These are phyloP conservation scores for Corchorus olitorius DNA, from an alignment of 345 rosid species.

Conservation along the genomic window DNA sequence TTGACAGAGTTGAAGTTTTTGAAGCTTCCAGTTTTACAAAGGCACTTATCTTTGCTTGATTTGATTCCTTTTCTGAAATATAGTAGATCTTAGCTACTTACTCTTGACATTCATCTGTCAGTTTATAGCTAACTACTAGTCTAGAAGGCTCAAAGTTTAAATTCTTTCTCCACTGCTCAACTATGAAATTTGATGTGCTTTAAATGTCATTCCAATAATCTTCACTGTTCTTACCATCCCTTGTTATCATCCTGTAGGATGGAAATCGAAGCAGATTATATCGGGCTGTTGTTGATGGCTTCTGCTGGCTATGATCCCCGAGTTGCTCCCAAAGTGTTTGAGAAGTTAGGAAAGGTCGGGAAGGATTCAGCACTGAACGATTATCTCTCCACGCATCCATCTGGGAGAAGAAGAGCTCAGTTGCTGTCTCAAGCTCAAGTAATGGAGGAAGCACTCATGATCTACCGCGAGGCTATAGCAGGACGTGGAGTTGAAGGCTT, in stretches of 20 bases:
- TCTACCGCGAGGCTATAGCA: constrained; percentile 63
- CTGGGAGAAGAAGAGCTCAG: constrained; percentile 81
- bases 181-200: background rate
- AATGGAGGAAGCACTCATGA: constrained; percentile 85
- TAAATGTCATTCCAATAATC: background rate
- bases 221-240: background rate
- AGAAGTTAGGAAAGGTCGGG: constrained; percentile 68
- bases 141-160: background rate
- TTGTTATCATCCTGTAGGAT: constrained; percentile 47
- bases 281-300: constrained; percentile 78
- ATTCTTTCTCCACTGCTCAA: background rate
- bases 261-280: constrained; percentile 96
- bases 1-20: background rate
- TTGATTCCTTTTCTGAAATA: background rate
- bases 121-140: background rate
- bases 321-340: constrained; percentile 75
- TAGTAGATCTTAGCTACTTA: background rate
- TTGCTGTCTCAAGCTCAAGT: constrained; percentile 74
- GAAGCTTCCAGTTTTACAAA: background rate
- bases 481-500: constrained; percentile 81
- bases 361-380: constrained; percentile 54
- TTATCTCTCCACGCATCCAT: constrained; percentile 94
- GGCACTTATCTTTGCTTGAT: background rate
- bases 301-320: constrained; percentile 93
- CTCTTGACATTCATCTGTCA: background rate